Percentiles rank a stretch among this genome's conserved stretches.
Evolutionary conservation across 352 stramenopile genomes (phyloP).

Genomic region (Globisporangium splendens): DNA sequence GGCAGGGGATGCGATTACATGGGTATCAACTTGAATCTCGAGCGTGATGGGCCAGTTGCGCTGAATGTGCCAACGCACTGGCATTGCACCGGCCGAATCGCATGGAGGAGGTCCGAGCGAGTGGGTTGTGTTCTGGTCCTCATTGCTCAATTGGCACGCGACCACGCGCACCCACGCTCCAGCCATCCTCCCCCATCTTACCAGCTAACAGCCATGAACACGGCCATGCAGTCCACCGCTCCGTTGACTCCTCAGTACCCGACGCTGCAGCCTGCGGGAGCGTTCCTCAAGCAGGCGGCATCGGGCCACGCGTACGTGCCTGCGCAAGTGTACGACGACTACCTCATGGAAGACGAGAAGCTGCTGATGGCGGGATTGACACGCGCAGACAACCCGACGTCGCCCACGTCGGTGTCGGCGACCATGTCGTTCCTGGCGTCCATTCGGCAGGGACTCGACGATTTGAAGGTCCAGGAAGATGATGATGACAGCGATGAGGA

Average conservation of each 20-base stretch:
- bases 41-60: too few species aligned
- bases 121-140: background rate
- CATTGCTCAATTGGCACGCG: constrained; percentile 14
- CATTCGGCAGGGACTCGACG: constrained; percentile 17
- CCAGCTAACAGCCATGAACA: background rate
- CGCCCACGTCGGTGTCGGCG: constrained; percentile 12
- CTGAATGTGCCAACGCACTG: too few species aligned
- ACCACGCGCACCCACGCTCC: background rate
- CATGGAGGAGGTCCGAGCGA: background rate
- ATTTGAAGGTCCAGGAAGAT: constrained; percentile 12
- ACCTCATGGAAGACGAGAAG: too few species aligned
- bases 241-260: constrained; percentile 6
- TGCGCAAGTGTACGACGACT: too few species aligned
- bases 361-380: background rate
- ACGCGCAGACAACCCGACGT: constrained; percentile 7
- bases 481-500: constrained; percentile 13
- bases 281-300: constrained; percentile 15
- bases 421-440: constrained; percentile 17
- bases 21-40: constrained; percentile 3
- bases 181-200: background rate
- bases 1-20: background rate
- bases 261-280: constrained; percentile 15
- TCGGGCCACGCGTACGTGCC: background rate
- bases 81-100: too few species aligned
- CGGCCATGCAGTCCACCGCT: constrained; percentile 5